A percentile compares a stretch with the other conserved stretches of the same genome.
These are phyloP conservation scores for Diplodia corticola DNA, from an alignment of 2,329 filamentous ascomycete genomes.

Conservation along the genomic window DNA sequence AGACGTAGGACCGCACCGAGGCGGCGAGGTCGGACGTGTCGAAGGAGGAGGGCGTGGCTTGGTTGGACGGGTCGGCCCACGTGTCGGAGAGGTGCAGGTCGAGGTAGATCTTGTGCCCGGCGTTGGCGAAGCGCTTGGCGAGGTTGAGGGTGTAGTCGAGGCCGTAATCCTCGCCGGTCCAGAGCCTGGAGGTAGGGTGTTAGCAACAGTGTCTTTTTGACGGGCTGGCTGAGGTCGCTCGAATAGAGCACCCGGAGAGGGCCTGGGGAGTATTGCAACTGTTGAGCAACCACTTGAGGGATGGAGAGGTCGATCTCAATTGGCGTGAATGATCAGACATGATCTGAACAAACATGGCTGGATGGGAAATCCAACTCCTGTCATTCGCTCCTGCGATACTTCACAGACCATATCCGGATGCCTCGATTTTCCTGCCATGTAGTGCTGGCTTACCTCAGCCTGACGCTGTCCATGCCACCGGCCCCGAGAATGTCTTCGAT, in stretches of 20 bases:
- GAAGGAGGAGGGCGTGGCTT: constrained; percentile 66
- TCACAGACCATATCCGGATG: not conserved
- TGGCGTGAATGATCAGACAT: too few species aligned
- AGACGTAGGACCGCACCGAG: constrained; percentile 69
- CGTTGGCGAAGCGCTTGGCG: constrained; percentile 64
- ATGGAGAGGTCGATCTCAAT: too few species aligned
- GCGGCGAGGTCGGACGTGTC: constrained; percentile 57
- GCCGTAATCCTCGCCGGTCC: constrained; percentile 68
- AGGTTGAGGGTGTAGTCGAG: constrained; percentile 69
- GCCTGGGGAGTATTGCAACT: not conserved
- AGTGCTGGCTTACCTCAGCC: constrained; percentile 5
- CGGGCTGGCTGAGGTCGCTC: not conserved
- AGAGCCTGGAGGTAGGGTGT: constrained; percentile 51
- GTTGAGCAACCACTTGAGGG: not conserved
- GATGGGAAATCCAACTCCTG: not conserved
- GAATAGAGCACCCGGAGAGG: not conserved
- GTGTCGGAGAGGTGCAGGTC: constrained; percentile 69
- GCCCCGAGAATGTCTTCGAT: constrained; percentile 17
- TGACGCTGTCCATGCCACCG: constrained; percentile 23
- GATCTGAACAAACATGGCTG: not conserved
- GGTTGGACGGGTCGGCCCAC: constrained; percentile 68
- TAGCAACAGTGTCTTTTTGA: not conserved
- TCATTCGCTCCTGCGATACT: not conserved
- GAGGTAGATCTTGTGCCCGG: constrained; percentile 61
- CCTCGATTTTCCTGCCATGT: too few species aligned